Conservation (phyloP, 768 basidiomycete genomes). For the Holtermanniella nyarrowii region DNA sequence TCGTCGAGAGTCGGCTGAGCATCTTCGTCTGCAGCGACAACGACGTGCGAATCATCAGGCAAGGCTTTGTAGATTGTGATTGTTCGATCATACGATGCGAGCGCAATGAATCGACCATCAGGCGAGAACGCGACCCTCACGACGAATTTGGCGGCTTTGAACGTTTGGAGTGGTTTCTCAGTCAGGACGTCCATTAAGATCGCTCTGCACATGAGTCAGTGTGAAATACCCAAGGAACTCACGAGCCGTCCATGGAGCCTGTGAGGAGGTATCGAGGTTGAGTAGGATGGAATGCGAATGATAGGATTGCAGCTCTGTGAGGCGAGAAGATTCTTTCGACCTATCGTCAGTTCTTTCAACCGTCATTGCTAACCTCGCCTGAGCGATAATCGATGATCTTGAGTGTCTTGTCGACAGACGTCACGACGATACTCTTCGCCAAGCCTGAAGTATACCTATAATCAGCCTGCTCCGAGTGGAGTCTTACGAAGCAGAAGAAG, state of each 20-base stretch:
- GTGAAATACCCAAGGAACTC: constrained; percentile 5
- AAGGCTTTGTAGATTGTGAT: constrained; percentile 26
- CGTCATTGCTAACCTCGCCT: constrained; percentile 24
- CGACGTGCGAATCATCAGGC: not conserved
- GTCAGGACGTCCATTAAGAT: constrained; percentile 37
- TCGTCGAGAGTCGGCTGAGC: constrained; percentile 26
- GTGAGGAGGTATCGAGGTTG: constrained; percentile 33
- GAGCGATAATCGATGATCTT: constrained; percentile 26
- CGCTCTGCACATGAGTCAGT: constrained; percentile 12
- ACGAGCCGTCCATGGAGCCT: constrained; percentile 40
- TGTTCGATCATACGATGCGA: constrained; percentile 33
- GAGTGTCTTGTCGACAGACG: constrained; percentile 35
- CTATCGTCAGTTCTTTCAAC: constrained; percentile 4
- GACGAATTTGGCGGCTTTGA: constrained; percentile 32
- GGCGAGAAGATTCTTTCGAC: constrained; percentile 29
- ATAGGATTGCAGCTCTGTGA: constrained; percentile 33
- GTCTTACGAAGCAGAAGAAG: constrained; percentile 26
- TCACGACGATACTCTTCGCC: constrained; percentile 19
- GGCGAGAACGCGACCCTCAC: constrained; percentile 30
- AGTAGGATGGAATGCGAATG: constrained; percentile 28
- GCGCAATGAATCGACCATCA: constrained; percentile 28
- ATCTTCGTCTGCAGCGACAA: not conserved
- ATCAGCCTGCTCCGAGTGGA: not conserved
- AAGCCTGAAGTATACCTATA: constrained; percentile 15
- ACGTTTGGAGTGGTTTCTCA: constrained; percentile 24